Evolutionary conservation across 1,284 basidiomycete species (phyloP).

Genomic region (Ceratobasidium sp.): DNA sequence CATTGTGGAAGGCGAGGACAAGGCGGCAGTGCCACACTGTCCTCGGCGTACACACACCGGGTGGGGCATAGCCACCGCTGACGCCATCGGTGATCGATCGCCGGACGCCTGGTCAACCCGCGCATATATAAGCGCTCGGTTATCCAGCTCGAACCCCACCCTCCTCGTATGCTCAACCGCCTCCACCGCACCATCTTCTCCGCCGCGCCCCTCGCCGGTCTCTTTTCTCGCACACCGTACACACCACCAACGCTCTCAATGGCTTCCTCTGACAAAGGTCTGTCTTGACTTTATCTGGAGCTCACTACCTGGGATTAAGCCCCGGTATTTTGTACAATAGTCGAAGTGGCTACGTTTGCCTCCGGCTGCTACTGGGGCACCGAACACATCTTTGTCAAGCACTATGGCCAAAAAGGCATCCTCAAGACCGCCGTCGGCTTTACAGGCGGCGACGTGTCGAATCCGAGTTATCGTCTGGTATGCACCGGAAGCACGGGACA

Average conservation of each 20-base stretch:
- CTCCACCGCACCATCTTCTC: constrained; percentile 36
- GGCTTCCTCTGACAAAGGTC: constrained; percentile 47
- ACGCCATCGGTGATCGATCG: constrained; percentile 40
- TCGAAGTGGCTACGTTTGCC: constrained; percentile 81
- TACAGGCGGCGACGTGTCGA: constrained; percentile 74
- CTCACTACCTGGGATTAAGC: constrained; percentile 21
- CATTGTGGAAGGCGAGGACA: too few relatives aligned
- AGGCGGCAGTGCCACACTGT: not conserved
- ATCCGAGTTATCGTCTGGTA: constrained; percentile 79
- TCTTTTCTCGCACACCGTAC: constrained; percentile 40
- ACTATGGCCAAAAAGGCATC: constrained; percentile 54
- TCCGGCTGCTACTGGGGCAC: constrained; percentile 67
- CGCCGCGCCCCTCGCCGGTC: constrained; percentile 39
- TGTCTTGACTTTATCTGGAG: constrained; percentile 1
- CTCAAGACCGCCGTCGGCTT: constrained; percentile 82
- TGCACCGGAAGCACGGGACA: constrained; percentile 87
- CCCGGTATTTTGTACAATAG: constrained; percentile 46
- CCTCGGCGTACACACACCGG: too few relatives aligned
- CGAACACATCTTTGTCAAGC: constrained; percentile 65
- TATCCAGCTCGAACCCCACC: constrained; percentile 4
- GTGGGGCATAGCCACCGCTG: constrained; percentile 22
- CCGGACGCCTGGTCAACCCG: constrained; percentile 13
- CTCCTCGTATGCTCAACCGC: constrained; percentile 41
- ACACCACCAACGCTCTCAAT: constrained; percentile 43
- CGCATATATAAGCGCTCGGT: constrained; percentile 31